Conservation (phyloP, 768 basidiomycete species). For the Dentipellis sp. region DNA sequence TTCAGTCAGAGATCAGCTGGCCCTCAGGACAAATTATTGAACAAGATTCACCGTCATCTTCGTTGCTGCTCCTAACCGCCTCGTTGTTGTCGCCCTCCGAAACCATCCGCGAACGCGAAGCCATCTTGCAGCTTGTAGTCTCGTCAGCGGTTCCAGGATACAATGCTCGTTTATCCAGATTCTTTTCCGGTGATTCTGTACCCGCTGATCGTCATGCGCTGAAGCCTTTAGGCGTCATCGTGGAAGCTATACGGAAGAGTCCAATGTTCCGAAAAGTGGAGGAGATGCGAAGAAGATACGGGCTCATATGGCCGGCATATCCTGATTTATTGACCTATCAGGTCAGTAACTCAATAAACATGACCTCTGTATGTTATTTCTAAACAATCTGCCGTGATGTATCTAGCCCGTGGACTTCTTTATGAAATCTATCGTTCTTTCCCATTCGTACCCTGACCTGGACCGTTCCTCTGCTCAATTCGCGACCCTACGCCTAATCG, state of each 20-base stretch:
- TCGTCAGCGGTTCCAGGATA: conserved; percentile 10
- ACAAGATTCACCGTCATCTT: neutral
- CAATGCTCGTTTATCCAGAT: conserved; percentile 1
- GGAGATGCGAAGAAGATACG: neutral
- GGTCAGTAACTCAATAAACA: conserved; percentile 13
- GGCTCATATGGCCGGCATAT: conserved; percentile 1
- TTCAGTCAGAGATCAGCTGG: neutral
- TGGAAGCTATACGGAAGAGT: conserved; percentile 1
- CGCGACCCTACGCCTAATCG: conserved; percentile 5
- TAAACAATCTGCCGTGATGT: conserved; percentile 6
- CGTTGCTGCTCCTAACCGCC: neutral
- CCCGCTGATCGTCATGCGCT: conserved; percentile 3
- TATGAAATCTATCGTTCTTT: conserved; percentile 2
- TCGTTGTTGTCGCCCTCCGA: neutral
- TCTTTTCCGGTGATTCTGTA: conserved; percentile 5
- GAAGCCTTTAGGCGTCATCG: conserved; percentile 3
- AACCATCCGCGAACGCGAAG: neutral
- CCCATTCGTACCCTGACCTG: neutral
- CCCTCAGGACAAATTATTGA: neutral
- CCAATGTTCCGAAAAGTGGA: conserved; percentile 4
- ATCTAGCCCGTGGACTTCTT: conserved; percentile 14
- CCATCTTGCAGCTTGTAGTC: conserved; percentile 1
- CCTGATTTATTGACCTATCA: neutral
- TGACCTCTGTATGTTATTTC: conserved; percentile 1
- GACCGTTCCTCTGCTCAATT: neutral